phyloP scores from a whole-genome alignment of 257 asterid species.

The Henckelia pumila region DNA sequence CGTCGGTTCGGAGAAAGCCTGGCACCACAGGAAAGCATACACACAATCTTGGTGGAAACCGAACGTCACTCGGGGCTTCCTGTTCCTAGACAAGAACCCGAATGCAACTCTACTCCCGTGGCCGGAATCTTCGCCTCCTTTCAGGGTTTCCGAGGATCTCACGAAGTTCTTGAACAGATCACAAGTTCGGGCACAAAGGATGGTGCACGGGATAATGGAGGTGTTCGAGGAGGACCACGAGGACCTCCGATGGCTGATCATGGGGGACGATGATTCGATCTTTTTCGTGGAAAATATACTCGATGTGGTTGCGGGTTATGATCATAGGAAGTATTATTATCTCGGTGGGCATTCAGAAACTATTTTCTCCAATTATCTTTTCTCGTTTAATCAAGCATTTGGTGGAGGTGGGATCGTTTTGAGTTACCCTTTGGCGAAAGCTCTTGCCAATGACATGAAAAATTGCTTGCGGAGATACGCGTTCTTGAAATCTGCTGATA shows the following conservation, averaged over 20 bases:
- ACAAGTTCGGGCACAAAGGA: conserved; percentile 29
- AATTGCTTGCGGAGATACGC: conserved; percentile 48
- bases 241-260: conserved; percentile 52
- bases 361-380: conserved; percentile 41
- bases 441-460: conserved; percentile 44
- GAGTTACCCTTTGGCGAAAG: conserved; percentile 57
- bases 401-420: conserved; percentile 73
- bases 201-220: conserved; percentile 62
- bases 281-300: conserved; percentile 60
- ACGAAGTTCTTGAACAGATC: conserved; percentile 25
- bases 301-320: conserved; percentile 42
- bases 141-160: conserved; percentile 40
- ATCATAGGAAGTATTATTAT: conserved; percentile 45
- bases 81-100: conserved; percentile 49
- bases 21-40: conserved; percentile 45
- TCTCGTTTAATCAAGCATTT: conserved; percentile 55
- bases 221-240: conserved; percentile 35
- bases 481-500: conserved; percentile 42
- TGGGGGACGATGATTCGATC: conserved; percentile 81
- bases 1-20: conserved; percentile 47
- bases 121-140: conserved; percentile 57
- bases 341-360: conserved; percentile 53
- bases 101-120: conserved; percentile 45
- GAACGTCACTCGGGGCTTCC: conserved; percentile 42
- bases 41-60: conserved; percentile 79